Evolutionary conservation across 1,284 basidiomycete species (phyloP).

Genomic region (Apiotrichum porosum): DNA sequence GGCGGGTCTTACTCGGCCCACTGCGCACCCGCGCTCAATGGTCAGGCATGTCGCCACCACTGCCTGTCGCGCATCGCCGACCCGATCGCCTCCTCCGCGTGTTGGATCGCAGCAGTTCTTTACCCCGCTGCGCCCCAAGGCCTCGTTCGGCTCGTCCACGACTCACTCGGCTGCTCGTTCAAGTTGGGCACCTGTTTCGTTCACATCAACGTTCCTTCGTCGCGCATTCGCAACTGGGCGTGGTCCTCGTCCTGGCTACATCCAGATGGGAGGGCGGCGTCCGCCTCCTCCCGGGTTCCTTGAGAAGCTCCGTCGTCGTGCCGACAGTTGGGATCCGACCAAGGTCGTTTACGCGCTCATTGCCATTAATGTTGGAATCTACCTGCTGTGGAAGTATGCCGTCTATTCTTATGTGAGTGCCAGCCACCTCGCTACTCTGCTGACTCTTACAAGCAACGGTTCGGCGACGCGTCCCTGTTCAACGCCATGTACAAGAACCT

Average conservation of each 20-base stretch:
- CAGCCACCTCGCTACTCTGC: not conserved
- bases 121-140: constrained; percentile 4
- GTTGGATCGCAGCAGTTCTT: constrained; percentile 3
- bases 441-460: constrained; percentile 30
- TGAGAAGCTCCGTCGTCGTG: not conserved
- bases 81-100: not conserved
- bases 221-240: constrained; percentile 6
- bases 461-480: constrained; percentile 54
- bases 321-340: constrained; percentile 1
- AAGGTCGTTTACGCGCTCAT: constrained; percentile 23
- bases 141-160: not conserved
- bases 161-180: not conserved
- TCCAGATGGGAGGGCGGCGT: not conserved
- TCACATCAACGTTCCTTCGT: not conserved
- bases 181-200: not conserved
- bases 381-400: constrained; percentile 46
- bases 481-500: constrained; percentile 68
- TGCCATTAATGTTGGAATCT: constrained; percentile 41
- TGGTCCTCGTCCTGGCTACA: not conserved
- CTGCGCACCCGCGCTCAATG: not conserved
- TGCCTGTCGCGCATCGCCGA: not conserved
- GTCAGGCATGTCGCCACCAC: not conserved
- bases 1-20: not conserved
- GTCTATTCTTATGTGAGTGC: constrained; percentile 31
- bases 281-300: not conserved